These are phyloP conservation scores for Apium graveolens DNA, from an alignment of 129 eudicot species.

Conservation along the genomic window DNA sequence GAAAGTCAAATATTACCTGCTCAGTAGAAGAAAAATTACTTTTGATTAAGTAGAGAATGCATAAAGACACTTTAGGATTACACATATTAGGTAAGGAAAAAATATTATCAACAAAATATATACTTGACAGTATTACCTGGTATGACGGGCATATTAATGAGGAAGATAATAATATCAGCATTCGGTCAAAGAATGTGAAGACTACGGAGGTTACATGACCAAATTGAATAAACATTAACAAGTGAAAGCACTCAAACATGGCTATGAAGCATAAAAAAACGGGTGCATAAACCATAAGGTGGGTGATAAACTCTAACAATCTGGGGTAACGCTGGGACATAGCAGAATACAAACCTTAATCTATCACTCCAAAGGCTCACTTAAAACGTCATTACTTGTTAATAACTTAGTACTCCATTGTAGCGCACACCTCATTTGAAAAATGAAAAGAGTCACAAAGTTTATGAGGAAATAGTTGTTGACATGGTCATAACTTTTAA, in stretches of 20 bases:
- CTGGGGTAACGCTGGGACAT: background rate
- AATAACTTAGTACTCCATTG: background rate
- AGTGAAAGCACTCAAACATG: background rate
- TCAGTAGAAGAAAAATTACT: background rate
- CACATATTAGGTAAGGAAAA: background rate
- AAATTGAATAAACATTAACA: background rate
- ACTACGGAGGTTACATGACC: background rate
- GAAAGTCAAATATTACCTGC: slow-evolving; percentile 84
- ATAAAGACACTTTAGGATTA: background rate
- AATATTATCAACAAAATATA: background rate
- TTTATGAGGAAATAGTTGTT: too few species aligned
- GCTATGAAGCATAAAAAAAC: background rate
- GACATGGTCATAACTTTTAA: too few species aligned
- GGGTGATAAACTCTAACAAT: background rate
- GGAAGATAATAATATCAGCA: background rate
- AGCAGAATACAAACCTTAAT: background rate
- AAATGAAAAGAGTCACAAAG: background rate
- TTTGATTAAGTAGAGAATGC: background rate
- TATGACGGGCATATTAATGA: background rate
- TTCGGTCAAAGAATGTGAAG: background rate
- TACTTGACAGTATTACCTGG: background rate
- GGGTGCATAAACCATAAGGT: background rate
- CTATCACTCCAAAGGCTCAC: background rate
- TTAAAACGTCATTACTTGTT: background rate
- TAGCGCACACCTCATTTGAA: background rate